Conservation (phyloP, 768 basidiomycete species). For the Astraeus odoratus region DNA sequence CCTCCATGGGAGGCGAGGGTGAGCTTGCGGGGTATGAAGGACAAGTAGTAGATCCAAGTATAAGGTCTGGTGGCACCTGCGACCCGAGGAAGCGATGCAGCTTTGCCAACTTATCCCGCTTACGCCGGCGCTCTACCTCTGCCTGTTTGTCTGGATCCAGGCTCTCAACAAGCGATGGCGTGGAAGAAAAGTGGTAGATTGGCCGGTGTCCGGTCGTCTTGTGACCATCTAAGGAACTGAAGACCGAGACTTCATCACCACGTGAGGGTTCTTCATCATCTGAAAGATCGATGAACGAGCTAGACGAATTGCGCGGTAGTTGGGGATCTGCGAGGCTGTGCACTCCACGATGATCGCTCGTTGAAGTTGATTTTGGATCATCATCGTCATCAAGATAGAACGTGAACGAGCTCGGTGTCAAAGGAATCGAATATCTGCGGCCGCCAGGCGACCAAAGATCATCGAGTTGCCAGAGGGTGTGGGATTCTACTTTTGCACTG, state of each 20-base stretch:
- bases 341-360: constrained; percentile 3
- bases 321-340: constrained; percentile 10
- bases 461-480: constrained; percentile 30
- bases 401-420: constrained; percentile 40
- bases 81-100: constrained; percentile 85
- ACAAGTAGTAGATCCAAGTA: constrained; percentile 40
- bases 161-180: constrained; percentile 42
- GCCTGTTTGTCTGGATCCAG: constrained; percentile 45
- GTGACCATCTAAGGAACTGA: constrained; percentile 25
- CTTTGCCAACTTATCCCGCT: constrained; percentile 71
- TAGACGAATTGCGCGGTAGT: constrained; percentile 23
- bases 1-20: constrained; percentile 24
- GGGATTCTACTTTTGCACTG: constrained; percentile 16
- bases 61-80: constrained; percentile 63
- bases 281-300: constrained; percentile 58
- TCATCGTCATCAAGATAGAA: constrained; percentile 16
- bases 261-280: constrained; percentile 42
- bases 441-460: constrained; percentile 23
- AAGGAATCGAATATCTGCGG: constrained; percentile 51
- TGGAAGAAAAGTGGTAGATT: constrained; percentile 32
- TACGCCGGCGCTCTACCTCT: constrained; percentile 59
- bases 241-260: constrained; percentile 27
- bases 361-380: neutral
- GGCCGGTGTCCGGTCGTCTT: constrained; percentile 14
- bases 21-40: constrained; percentile 27